Conservation (phyloP, 169 alveolate species). For the Plasmodium malariae region DNA sequence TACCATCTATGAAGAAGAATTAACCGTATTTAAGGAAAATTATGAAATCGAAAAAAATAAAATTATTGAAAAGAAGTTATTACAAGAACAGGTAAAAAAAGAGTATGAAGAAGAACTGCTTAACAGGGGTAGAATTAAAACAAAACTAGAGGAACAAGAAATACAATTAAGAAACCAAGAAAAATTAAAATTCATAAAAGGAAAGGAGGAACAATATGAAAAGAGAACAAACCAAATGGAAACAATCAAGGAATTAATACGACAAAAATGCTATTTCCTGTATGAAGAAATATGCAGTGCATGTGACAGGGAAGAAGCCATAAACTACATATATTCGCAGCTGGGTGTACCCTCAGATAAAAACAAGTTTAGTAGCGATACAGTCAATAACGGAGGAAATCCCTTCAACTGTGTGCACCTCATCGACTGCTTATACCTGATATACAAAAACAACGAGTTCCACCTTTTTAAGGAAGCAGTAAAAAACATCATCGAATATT, state of each 20-base stretch:
- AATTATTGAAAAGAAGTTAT: constrained; percentile 26
- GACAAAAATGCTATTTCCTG: constrained; percentile 37
- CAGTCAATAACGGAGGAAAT: neutral
- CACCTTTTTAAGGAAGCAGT: constrained; percentile 42
- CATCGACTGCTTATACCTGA: constrained; percentile 47
- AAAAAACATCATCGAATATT: constrained; percentile 42
- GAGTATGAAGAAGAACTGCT: constrained; percentile 36
- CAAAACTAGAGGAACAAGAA: constrained; percentile 35
- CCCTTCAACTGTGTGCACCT: neutral
- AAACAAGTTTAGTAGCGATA: neutral
- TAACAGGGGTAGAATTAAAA: constrained; percentile 54
- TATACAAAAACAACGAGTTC: constrained; percentile 54
- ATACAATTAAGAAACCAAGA: constrained; percentile 36
- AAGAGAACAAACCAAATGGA: constrained; percentile 25
- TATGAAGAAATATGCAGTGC: constrained; percentile 50
- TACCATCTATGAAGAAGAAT: constrained; percentile 64
- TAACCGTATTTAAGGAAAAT: constrained; percentile 59
- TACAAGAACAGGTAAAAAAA: constrained; percentile 49
- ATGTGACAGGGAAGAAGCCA: constrained; percentile 32
- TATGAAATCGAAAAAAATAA: constrained; percentile 65
- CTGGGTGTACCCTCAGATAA: constrained; percentile 6
- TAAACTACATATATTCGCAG: constrained; percentile 38
- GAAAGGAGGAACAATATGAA: constrained; percentile 29
- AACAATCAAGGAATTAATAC: constrained; percentile 17
- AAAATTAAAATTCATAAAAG: constrained; percentile 24